phyloP scores from a whole-genome alignment of 768 basidiomycete species.

The Boletus tomentosulus region DNA sequence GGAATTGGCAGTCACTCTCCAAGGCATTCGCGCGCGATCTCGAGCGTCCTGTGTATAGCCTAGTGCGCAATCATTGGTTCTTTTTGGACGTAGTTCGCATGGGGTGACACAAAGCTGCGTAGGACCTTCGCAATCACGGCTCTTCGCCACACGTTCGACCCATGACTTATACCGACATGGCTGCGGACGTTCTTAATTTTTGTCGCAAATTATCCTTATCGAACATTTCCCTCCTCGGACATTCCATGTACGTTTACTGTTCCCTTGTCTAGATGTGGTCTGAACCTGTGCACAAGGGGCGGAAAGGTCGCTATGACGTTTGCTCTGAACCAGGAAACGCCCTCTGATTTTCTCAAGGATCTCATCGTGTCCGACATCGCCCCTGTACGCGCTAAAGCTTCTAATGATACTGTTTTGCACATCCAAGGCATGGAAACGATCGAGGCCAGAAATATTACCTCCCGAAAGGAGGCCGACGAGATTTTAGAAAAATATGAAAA shows the following conservation, averaged over 20 bases:
- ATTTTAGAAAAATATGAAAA: slow-evolving; percentile 60
- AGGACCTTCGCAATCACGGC: slow-evolving; percentile 93
- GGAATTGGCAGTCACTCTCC: slow-evolving; percentile 83
- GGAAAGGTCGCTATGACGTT: slow-evolving; percentile 79
- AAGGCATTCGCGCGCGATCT: slow-evolving; percentile 69
- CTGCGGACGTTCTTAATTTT: slow-evolving; percentile 69
- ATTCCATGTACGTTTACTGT: slow-evolving; percentile 70
- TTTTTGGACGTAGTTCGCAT: neutral
- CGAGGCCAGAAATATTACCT: slow-evolving; percentile 52
- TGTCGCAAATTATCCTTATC: slow-evolving; percentile 49
- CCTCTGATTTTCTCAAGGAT: slow-evolving; percentile 41
- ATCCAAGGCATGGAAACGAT: slow-evolving; percentile 71
- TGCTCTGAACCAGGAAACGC: slow-evolving; percentile 46
- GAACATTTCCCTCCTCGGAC: slow-evolving; percentile 74
- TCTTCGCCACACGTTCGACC: slow-evolving; percentile 68
- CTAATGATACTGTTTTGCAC: slow-evolving; percentile 62
- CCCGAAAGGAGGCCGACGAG: slow-evolving; percentile 65
- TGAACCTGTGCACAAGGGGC: slow-evolving; percentile 51
- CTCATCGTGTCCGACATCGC: slow-evolving; percentile 82
- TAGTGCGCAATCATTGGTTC: slow-evolving; percentile 41
- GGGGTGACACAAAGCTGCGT: neutral
- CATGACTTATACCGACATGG: slow-evolving; percentile 79
- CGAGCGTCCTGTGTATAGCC: slow-evolving; percentile 63
- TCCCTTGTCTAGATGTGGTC: neutral
- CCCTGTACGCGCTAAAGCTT: slow-evolving; percentile 56